A percentile compares a stretch with the other conserved stretches of the same genome.
Evolutionary conservation across 2,329 filamentous ascomycete genomes (phyloP).

Genomic region (Seiridium unicorne): DNA sequence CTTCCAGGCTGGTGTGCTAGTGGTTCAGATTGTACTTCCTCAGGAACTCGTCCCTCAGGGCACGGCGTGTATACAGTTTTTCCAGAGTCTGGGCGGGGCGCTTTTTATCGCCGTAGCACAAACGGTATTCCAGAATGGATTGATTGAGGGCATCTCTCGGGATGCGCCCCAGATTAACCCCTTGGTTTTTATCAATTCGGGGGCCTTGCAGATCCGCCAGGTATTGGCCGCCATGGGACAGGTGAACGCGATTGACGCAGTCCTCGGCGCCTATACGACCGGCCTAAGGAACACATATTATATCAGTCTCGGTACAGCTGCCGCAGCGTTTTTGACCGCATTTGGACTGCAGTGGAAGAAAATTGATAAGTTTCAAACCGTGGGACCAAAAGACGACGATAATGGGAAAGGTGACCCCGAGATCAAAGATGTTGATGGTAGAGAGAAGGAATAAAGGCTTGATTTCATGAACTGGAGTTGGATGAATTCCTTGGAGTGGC

Average conservation of each 20-base stretch:
- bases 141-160: slow-evolving; percentile 49
- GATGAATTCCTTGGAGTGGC: too few relatives aligned
- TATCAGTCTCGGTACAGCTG: slow-evolving; percentile 47
- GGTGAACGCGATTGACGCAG: slow-evolving; percentile 37
- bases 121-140: slow-evolving; percentile 65
- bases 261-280: slow-evolving; percentile 47
- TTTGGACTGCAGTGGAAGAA: slow-evolving; percentile 51
- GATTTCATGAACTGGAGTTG: background rate
- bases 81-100: slow-evolving; percentile 64
- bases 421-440: background rate
- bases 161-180: slow-evolving; percentile 45
- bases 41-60: slow-evolving; percentile 48
- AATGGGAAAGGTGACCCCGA: background rate
- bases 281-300: slow-evolving; percentile 52
- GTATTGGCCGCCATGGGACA: slow-evolving; percentile 41
- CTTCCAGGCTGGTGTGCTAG: slow-evolving; percentile 46
- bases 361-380: slow-evolving; percentile 39
- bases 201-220: slow-evolving; percentile 47
- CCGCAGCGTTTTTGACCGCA: slow-evolving; percentile 41
- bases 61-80: slow-evolving; percentile 56
- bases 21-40: slow-evolving; percentile 51
- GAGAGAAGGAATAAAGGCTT: background rate
- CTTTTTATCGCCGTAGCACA: slow-evolving; percentile 65
- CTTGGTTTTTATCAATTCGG: slow-evolving; percentile 48
- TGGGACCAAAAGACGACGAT: background rate